Base-by-base conservation (phyloP, 768 basidiomycete genomes). In the Tricholoma furcatifolium region DNA sequence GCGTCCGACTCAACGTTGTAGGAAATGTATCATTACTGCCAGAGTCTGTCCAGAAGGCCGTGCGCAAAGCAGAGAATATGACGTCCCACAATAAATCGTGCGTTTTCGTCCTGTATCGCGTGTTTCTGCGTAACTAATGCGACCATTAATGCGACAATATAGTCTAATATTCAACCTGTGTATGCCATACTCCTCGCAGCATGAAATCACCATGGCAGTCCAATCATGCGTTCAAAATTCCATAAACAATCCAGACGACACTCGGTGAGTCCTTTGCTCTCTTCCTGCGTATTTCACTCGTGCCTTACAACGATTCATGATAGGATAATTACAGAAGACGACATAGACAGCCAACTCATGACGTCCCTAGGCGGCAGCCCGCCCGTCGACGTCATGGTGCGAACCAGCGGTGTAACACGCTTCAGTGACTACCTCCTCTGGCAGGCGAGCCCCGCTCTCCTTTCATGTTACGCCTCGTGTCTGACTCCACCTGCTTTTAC, bases 111-210 rank as follows among this genome's bases (percentile, higher is more conserved):
- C 12, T 18, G n/a, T 30, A 3, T 20, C 21, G 17, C 23, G n/a
- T n/a, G n/a, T n/a, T 12, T 10, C 27, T 7, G 14, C 3, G 2
- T 36, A 6, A 17, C 15, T 43, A 23, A 43, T 23, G 18, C 17
- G 11, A 9, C 35, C 31, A 12, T 24, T 50, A 43, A 10, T 14
- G 43, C 50, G 9, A 34, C 18, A n/a, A 30, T 2, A 27, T 50
- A 98, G 95, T 30, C 85, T 90, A 1, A 87, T 95, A 23, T 76
- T 98, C 32, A 98, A 98, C 64, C 73, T 98, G 4, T 93, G 91
- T 70, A 92, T 94, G 78, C 87, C 96, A 0, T 99, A 98, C 63
- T 79, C 93, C 4, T 88, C 94, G 2, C 81, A 88, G 24, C 91
- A 99, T 63, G 97, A 99, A 68, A 94, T 98, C 11, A 80, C 90